Evolutionary conservation across 2,329 filamentous ascomycete species (phyloP).

Genomic region (Fusarium protoensiforme): DNA sequence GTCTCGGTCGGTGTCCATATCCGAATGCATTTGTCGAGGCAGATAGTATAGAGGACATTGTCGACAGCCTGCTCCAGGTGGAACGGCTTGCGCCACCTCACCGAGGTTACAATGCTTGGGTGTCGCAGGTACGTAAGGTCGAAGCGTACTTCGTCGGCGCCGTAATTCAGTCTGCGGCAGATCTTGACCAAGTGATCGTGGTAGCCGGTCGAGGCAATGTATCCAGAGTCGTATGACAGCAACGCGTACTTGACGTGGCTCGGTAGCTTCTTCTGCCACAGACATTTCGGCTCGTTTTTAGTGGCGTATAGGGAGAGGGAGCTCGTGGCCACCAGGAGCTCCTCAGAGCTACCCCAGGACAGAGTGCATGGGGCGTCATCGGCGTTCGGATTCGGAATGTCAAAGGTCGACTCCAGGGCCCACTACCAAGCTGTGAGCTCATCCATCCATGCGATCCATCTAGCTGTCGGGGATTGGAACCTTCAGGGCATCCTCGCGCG

Average conservation of each 20-base stretch:
- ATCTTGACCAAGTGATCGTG: slow-evolving; percentile 90
- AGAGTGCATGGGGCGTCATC: slow-evolving; percentile 60
- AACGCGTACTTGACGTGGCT: slow-evolving; percentile 78
- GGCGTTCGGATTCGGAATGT: slow-evolving; percentile 47
- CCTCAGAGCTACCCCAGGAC: slow-evolving; percentile 89
- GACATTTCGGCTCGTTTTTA: slow-evolving; percentile 59
- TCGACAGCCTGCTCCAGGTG: slow-evolving; percentile 82
- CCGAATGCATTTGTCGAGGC: slow-evolving; percentile 81
- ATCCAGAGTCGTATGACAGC: slow-evolving; percentile 87
- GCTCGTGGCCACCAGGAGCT: slow-evolving; percentile 81
- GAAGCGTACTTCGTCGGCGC: slow-evolving; percentile 84
- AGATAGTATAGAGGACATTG: slow-evolving; percentile 91
- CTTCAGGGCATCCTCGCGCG: slow-evolving; percentile 78
- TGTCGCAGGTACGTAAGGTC: slow-evolving; percentile 93
- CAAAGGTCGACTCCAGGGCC: slow-evolving; percentile 72
- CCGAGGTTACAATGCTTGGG: slow-evolving; percentile 78
- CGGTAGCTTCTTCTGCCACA: slow-evolving; percentile 82
- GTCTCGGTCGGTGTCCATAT: slow-evolving; percentile 86
- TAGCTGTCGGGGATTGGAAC: slow-evolving; percentile 56
- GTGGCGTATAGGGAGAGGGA: slow-evolving; percentile 76
- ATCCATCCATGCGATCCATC: background rate
- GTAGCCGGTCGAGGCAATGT: slow-evolving; percentile 83
- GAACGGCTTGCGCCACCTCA: slow-evolving; percentile 86
- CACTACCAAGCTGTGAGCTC: slow-evolving; percentile 59
- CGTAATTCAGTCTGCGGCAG: slow-evolving; percentile 89